These are phyloP conservation scores for Royoungia palumana DNA, from an alignment of 768 basidiomycete species.

Conservation along the genomic window DNA sequence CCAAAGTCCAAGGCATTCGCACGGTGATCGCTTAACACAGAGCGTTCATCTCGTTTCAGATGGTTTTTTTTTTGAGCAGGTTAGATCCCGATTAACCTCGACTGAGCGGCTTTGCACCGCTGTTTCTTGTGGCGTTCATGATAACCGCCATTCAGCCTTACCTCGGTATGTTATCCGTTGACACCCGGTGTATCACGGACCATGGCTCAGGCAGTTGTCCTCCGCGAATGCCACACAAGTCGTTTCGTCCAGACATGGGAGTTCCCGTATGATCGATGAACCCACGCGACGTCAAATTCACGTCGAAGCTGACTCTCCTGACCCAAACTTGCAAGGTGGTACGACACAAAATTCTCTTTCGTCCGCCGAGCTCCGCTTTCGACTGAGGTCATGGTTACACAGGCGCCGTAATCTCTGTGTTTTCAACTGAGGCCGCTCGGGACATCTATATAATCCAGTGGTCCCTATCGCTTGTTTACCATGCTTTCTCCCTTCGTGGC, in stretches of 20 bases:
- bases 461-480: neutral
- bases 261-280: no score
- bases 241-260: no score
- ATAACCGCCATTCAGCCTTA: neutral
- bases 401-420: neutral
- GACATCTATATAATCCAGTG: slow-evolving; percentile 1
- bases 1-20: no score
- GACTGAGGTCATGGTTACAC: neutral
- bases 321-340: neutral
- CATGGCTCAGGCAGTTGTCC: neutral
- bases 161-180: neutral
- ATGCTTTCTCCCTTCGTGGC: slow-evolving; percentile 9
- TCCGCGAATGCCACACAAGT: no score
- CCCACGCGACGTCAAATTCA: no score
- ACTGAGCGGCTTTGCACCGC: no score
- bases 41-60: no score
- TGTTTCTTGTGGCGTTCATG: no score
- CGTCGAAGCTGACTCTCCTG: no score
- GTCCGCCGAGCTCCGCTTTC: neutral
- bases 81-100: no score
- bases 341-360: neutral
- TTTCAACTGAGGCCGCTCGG: slow-evolving; percentile 6
- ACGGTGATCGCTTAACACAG: no score
- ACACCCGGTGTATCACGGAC: neutral
- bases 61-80: no score